These are phyloP conservation scores for Corylus americana DNA, from an alignment of 306 rosid species.

Conservation along the genomic window DNA sequence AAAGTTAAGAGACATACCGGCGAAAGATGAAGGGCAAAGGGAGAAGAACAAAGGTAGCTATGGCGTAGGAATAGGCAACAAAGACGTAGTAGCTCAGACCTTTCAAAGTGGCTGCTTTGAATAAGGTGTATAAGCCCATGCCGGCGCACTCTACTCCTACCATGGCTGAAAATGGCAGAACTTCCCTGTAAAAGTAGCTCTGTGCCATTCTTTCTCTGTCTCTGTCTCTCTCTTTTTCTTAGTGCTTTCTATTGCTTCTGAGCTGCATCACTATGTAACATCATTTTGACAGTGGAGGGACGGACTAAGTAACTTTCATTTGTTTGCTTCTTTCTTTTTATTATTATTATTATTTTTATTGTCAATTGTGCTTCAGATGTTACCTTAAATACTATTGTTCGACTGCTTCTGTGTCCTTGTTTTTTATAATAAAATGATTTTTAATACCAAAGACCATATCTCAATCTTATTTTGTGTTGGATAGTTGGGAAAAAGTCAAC, in stretches of 20 bases:
- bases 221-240: slow-evolving; percentile 4
- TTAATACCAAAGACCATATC: too few relatives aligned
- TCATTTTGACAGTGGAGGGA: too few relatives aligned
- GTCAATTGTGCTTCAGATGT: too few relatives aligned
- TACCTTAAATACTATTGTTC: too few relatives aligned
- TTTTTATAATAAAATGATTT: too few relatives aligned
- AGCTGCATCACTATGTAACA: background rate
- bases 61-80: slow-evolving; percentile 43
- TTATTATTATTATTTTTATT: too few relatives aligned
- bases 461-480: too few relatives aligned
- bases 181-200: slow-evolving; percentile 35
- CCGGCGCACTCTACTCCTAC: slow-evolving; percentile 41
- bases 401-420: too few relatives aligned
- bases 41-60: slow-evolving; percentile 46
- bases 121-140: slow-evolving; percentile 48
- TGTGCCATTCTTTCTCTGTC: slow-evolving; percentile 27
- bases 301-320: too few relatives aligned
- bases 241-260: background rate
- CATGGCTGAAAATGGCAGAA: slow-evolving; percentile 51
- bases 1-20: slow-evolving; percentile 30
- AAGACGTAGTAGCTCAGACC: slow-evolving; percentile 59
- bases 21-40: slow-evolving; percentile 48
- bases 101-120: slow-evolving; percentile 53
- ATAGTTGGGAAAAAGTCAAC: too few relatives aligned
- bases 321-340: too few relatives aligned